Conservation (phyloP, 495 filamentous ascomycete species). For the Aspergillus nanangensis region DNA sequence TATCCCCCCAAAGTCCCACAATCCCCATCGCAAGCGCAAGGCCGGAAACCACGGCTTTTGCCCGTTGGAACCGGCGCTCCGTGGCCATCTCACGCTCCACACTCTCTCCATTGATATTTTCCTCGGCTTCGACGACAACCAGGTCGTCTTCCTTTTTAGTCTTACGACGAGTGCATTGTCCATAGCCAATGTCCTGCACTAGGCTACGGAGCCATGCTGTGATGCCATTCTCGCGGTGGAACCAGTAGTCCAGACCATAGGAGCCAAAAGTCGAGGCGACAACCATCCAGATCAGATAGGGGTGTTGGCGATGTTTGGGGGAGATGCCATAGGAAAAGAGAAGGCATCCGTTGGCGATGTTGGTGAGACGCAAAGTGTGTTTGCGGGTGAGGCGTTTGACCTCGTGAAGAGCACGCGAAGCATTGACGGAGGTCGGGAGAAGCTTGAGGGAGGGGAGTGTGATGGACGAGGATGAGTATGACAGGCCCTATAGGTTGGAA, state of each 20-base stretch:
- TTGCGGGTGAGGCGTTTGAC: conserved; percentile 54
- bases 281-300: conserved; percentile 78
- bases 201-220: conserved; percentile 24
- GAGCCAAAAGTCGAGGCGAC: conserved; percentile 51
- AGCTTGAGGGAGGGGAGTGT: conserved; percentile 72
- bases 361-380: conserved; percentile 57
- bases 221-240: conserved; percentile 33
- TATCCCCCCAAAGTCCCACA: conserved; percentile 90
- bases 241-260: conserved; percentile 52
- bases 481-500: conserved; percentile 60
- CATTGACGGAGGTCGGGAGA: conserved; percentile 66
- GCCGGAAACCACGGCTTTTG: conserved; percentile 57
- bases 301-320: conserved; percentile 65
- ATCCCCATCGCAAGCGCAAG: conserved; percentile 70
- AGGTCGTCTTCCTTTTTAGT: conserved; percentile 58
- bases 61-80: conserved; percentile 56
- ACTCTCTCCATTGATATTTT: conserved; percentile 74
- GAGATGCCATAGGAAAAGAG: conserved; percentile 70
- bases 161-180: conserved; percentile 7
- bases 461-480: conserved; percentile 69
- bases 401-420: conserved; percentile 58
- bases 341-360: conserved; percentile 58
- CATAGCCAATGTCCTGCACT: conserved; percentile 22
- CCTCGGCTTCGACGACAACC: conserved; percentile 49
- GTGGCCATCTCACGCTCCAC: conserved; percentile 65